Evolutionary conservation across 768 basidiomycete species (phyloP).

Genomic region (Psilocybe azurescens): DNA sequence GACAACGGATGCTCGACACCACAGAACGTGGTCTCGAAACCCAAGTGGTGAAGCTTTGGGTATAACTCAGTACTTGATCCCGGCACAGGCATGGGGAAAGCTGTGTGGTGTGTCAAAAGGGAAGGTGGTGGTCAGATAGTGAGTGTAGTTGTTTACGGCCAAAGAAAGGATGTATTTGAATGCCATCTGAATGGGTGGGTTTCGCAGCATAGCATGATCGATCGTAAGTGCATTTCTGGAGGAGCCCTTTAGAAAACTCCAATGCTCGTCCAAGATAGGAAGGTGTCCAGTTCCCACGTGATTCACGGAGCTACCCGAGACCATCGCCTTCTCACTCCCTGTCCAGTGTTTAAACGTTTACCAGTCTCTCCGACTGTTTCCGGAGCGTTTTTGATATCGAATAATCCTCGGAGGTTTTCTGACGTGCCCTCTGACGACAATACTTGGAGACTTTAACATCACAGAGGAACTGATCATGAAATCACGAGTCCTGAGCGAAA

Average conservation of each 20-base stretch:
- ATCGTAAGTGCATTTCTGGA: conserved; percentile 37
- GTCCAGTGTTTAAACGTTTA: neutral
- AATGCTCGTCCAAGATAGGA: conserved; percentile 34
- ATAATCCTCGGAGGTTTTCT: neutral
- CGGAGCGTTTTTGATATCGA: conserved; percentile 1
- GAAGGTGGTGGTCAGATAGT: conserved; percentile 22
- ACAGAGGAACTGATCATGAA: neutral
- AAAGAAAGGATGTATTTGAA: conserved; percentile 13
- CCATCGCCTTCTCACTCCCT: neutral
- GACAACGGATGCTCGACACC: conserved; percentile 70
- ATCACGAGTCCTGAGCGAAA: neutral
- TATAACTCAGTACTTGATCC: conserved; percentile 23
- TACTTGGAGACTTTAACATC: neutral
- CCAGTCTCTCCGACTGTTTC: neutral
- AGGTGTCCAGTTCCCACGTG: conserved; percentile 27
- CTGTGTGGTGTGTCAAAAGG: conserved; percentile 16
- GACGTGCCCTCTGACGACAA: neutral
- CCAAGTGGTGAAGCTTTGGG: conserved; percentile 52
- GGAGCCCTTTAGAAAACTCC: conserved; percentile 32
- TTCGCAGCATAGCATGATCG: conserved; percentile 36
- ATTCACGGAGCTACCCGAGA: conserved; percentile 17
- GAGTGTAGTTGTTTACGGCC: conserved; percentile 17
- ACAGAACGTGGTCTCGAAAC: conserved; percentile 67
- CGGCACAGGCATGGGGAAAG: conserved; percentile 34
- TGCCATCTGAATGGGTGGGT: conserved; percentile 14